phyloP scores from a whole-genome alignment of 179 eudicot species.

The Beta macrorhiza region DNA sequence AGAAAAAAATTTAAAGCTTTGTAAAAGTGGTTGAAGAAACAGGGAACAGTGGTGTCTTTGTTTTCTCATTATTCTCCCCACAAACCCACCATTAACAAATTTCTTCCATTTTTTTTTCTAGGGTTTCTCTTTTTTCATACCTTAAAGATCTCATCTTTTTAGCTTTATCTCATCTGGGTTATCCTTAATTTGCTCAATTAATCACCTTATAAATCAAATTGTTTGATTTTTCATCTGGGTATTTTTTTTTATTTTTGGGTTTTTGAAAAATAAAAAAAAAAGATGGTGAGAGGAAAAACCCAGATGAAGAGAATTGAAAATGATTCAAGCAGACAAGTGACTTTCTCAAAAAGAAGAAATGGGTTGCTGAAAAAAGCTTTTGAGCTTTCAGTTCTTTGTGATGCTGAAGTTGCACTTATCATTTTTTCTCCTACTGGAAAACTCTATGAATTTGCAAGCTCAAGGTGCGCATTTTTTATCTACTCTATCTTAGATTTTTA shows the following conservation, averaged over 20 bases:
- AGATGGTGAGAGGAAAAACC: slow-evolving; percentile 79
- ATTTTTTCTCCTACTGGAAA: slow-evolving; percentile 64
- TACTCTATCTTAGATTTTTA: background rate
- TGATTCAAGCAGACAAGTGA: slow-evolving; percentile 71
- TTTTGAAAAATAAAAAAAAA: background rate
- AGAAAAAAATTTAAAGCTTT: background rate
- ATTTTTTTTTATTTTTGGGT: background rate
- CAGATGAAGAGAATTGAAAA: slow-evolving; percentile 78
- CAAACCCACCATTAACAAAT: slow-evolving; percentile 4
- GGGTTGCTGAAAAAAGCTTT: slow-evolving; percentile 75
- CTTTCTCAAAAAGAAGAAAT: slow-evolving; percentile 75
- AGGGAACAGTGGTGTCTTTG: slow-evolving; percentile 30
- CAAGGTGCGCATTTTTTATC: slow-evolving; percentile 40
- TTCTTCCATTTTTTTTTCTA: background rate
- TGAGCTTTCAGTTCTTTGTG: slow-evolving; percentile 72
- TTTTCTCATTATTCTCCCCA: slow-evolving; percentile 26
- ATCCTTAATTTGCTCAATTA: slow-evolving; percentile 14
- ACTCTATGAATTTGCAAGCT: slow-evolving; percentile 70
- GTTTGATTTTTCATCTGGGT: background rate
- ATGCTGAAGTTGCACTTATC: slow-evolving; percentile 74
- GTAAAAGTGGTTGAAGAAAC: slow-evolving; percentile 5
- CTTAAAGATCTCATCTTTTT: slow-evolving; percentile 28
- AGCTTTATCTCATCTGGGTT: slow-evolving; percentile 29
- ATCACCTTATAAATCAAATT: background rate
- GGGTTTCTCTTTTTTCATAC: background rate